Evolutionary conservation across 2,329 filamentous ascomycete species (phyloP).

Genomic region (Cylindrodendrum hubeiense): DNA sequence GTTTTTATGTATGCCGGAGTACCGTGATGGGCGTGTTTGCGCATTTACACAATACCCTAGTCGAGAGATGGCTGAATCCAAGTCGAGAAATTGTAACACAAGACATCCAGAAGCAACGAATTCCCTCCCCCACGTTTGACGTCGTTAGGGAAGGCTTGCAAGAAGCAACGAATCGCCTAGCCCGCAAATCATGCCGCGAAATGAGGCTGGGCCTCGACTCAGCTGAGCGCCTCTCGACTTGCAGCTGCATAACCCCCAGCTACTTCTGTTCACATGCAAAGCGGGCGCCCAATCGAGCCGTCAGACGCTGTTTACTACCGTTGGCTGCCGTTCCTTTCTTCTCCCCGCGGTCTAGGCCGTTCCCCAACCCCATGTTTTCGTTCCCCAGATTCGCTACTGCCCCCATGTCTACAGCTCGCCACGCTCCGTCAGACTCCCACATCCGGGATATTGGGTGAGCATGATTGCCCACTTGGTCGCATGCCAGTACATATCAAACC

Average conservation of each 20-base stretch:
- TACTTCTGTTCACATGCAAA: neutral
- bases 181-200: neutral
- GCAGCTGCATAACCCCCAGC: neutral
- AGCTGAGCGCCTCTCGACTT: neutral
- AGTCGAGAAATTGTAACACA: constrained; percentile 14
- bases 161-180: neutral
- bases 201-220: neutral
- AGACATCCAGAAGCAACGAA: neutral
- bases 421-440: neutral
- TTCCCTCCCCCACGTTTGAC: neutral
- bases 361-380: neutral
- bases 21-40: constrained; percentile 3
- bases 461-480: neutral
- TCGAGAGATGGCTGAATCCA: constrained; percentile 1
- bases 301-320: neutral
- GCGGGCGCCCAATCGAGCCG: neutral
- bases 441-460: neutral
- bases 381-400: neutral
- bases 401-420: neutral
- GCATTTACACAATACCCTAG: constrained; percentile 14
- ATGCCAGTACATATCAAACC: neutral
- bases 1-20: neutral
- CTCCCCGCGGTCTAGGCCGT: neutral
- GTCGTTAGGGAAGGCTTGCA: neutral
- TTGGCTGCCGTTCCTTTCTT: neutral